phyloP scores from a whole-genome alignment of 768 basidiomycete species.

The Auricularia sp. region DNA sequence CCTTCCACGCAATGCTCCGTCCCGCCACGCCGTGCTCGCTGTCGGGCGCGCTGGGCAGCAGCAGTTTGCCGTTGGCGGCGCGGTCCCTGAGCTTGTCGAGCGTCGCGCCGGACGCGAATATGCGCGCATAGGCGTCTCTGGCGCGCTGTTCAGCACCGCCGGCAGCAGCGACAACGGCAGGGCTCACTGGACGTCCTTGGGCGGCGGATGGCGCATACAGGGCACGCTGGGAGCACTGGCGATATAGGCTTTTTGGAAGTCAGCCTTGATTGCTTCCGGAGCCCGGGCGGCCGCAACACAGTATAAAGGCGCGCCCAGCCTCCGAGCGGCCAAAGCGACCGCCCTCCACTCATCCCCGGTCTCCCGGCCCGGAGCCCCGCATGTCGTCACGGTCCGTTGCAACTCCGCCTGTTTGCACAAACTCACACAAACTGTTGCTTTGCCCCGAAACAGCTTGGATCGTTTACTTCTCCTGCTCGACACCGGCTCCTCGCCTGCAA shows the following conservation, averaged over 20 bases:
- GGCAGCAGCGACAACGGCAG: background rate
- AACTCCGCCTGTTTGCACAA: background rate
- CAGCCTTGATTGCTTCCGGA: background rate
- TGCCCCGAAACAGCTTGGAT: conserved; percentile 58
- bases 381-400: background rate
- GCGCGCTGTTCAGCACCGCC: background rate
- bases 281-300: too few species aligned
- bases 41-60: background rate
- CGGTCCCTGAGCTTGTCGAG: background rate
- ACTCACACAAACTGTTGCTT: background rate
- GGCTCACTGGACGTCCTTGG: background rate
- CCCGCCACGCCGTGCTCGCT: conserved; percentile 42
- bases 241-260: too few species aligned
- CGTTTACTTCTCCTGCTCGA: conserved; percentile 92
- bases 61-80: background rate
- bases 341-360: background rate
- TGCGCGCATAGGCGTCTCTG: background rate
- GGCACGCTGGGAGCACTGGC: too few species aligned
- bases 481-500: conserved; percentile 82
- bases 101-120: background rate
- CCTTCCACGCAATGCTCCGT: conserved; percentile 85
- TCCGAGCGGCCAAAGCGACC: too few species aligned
- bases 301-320: too few species aligned
- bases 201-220: background rate
- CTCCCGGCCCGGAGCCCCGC: background rate